These are phyloP conservation scores for Calendula officinalis DNA, from an alignment of 129 eudicot species.

Conservation along the genomic window DNA sequence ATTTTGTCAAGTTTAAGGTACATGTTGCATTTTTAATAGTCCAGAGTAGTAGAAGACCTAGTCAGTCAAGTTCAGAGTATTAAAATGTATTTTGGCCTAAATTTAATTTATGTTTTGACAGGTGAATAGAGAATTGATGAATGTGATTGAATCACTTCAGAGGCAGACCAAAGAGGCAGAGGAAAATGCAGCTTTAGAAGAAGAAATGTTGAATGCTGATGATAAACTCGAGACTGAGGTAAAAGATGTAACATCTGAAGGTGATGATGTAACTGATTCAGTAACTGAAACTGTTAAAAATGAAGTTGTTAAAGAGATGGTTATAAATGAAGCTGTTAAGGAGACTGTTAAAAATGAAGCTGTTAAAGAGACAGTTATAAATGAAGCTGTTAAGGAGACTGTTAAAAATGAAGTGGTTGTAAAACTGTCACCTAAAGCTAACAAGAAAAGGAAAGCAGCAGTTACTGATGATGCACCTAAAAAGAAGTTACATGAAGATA, in stretches of 20 bases:
- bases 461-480: constrained; percentile 3
- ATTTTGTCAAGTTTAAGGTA: no score
- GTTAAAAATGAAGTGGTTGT: constrained; percentile 4
- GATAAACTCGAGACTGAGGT: constrained; percentile 8
- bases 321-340: not conserved
- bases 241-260: constrained; percentile 3
- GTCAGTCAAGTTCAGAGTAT: no score
- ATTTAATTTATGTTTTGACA: constrained; percentile 9
- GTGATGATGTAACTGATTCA: not conserved
- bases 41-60: no score
- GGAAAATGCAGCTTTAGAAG: constrained; percentile 26
- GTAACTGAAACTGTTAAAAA: constrained; percentile 2
- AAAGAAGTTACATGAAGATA: constrained; percentile 18
- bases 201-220: constrained; percentile 31
- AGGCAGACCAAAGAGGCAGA: constrained; percentile 38
- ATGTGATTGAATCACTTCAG: constrained; percentile 51
- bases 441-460: constrained; percentile 33
- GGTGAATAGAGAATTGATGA: constrained; percentile 64
- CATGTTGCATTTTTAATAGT: no score
- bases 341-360: not conserved
- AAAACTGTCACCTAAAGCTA: constrained; percentile 21
- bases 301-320: not conserved
- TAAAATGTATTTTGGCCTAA: not conserved
- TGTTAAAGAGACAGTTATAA: not conserved
- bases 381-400: constrained; percentile 4